Conservation (phyloP, 2,329 filamentous ascomycete species). For the Cordyceps fumosorosea region DNA sequence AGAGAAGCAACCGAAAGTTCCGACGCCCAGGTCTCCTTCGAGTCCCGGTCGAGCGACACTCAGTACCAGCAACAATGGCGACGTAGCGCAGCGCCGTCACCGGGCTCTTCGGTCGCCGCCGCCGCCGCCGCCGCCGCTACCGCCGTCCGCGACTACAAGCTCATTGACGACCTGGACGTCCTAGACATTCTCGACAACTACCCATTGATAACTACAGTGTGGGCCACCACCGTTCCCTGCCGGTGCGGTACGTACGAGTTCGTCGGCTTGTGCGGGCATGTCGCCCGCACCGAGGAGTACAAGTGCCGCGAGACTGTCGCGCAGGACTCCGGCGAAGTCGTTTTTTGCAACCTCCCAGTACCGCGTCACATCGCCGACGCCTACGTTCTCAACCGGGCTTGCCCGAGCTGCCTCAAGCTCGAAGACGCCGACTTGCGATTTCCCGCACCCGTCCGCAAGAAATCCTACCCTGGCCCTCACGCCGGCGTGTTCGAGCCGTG, state of each 20-base stretch:
- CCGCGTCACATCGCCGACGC: not conserved
- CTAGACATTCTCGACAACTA: too few relatives aligned
- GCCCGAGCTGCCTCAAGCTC: not conserved
- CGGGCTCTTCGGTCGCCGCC: not conserved
- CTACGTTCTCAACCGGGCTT: not conserved
- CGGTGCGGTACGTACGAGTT: not conserved
- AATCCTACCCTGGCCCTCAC: too few relatives aligned
- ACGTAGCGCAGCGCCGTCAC: conserved; percentile 4
- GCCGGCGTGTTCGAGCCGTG: too few relatives aligned
- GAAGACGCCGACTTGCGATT: too few relatives aligned
- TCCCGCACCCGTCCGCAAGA: too few relatives aligned
- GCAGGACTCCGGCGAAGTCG: not conserved
- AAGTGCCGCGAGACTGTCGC: not conserved
- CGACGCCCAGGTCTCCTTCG: not conserved
- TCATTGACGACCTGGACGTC: not conserved
- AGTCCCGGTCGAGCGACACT: not conserved
- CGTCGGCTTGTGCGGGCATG: not conserved
- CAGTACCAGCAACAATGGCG: not conserved
- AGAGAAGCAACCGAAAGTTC: not conserved
- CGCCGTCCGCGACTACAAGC: too few relatives aligned
- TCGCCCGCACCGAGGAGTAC: not conserved
- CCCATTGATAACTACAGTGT: too few relatives aligned
- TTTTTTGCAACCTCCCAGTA: not conserved
- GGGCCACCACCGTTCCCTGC: not conserved
- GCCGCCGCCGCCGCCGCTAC: too few relatives aligned